Evolutionary conservation across 371 early-diverging fungal genomes (phyloP).

Genomic region (Chytridium lagenaria): DNA sequence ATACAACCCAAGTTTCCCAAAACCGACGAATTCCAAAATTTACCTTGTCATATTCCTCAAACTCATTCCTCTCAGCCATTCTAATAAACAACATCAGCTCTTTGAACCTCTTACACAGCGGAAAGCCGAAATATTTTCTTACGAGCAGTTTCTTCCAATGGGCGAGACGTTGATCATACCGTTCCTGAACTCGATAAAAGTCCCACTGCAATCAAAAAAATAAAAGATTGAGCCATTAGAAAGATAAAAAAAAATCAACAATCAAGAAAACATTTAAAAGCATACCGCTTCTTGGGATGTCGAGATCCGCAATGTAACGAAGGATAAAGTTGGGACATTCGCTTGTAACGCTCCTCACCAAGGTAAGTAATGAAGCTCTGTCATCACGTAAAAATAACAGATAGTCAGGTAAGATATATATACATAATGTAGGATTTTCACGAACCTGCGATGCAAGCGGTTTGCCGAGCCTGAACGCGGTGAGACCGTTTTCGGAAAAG

Average conservation of each 20-base stretch:
- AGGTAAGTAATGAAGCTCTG: slow-evolving; percentile 93
- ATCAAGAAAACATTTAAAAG: neutral
- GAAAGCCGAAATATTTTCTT: slow-evolving; percentile 20
- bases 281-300: slow-evolving; percentile 92
- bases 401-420: neutral
- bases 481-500: slow-evolving; percentile 99
- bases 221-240: slow-evolving; percentile 14
- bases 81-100: slow-evolving; percentile 36
- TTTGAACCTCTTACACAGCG: too few relatives aligned
- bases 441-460: slow-evolving; percentile 75
- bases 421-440: too few relatives aligned
- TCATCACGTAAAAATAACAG: neutral
- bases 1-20: neutral
- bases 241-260: neutral
- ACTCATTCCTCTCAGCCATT: slow-evolving; percentile 91
- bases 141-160: slow-evolving; percentile 97
- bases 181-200: slow-evolving; percentile 98
- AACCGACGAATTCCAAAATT: slow-evolving; percentile 5
- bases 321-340: slow-evolving; percentile 94
- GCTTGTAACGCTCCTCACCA: slow-evolving; percentile 96
- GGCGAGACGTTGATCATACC: slow-evolving; percentile 99
- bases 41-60: slow-evolving; percentile 90
- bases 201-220: slow-evolving; percentile 74
- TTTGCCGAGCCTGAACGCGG: slow-evolving; percentile 87
- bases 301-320: slow-evolving; percentile 93